Conservation (phyloP, 352 stramenopile genomes). For the Thraustochytrium sp. region DNA sequence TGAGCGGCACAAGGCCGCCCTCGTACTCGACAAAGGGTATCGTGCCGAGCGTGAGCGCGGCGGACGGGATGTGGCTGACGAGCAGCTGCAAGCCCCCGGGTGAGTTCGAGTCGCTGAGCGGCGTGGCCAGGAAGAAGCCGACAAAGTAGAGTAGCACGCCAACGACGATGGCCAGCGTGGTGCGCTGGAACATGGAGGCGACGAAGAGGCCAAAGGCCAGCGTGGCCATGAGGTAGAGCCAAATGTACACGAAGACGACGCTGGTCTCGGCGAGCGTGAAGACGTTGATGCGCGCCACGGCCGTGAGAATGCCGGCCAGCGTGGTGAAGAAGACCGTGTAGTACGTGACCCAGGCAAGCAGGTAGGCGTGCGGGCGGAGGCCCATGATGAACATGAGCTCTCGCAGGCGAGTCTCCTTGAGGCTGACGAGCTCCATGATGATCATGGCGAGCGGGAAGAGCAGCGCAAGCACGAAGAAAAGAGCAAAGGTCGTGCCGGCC, state of each 20-base stretch:
- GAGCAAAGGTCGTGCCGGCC: background rate
- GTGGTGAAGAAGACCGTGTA: conserved; percentile 6
- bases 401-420: background rate
- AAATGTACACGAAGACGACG: conserved; percentile 16
- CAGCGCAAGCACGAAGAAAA: conserved; percentile 1
- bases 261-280: background rate
- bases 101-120: background rate
- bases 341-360: conserved; percentile 14
- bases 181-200: background rate
- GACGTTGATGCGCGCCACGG: background rate
- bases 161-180: conserved; percentile 35
- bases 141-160: conserved; percentile 41
- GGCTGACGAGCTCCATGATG: conserved; percentile 7
- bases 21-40: conserved; percentile 4
- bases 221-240: background rate
- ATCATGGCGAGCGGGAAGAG: conserved; percentile 22
- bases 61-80: background rate
- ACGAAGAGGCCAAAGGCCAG: conserved; percentile 8
- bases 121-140: conserved; percentile 44
- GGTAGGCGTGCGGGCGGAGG: conserved; percentile 9
- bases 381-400: conserved; percentile 41
- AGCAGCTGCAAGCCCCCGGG: background rate
- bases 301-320: background rate
- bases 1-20: background rate
- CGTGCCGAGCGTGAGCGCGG: conserved; percentile 9